These are phyloP conservation scores for Colletotrichum graminicola DNA, from an alignment of 2,329 filamentous ascomycete genomes.

Conservation along the genomic window DNA sequence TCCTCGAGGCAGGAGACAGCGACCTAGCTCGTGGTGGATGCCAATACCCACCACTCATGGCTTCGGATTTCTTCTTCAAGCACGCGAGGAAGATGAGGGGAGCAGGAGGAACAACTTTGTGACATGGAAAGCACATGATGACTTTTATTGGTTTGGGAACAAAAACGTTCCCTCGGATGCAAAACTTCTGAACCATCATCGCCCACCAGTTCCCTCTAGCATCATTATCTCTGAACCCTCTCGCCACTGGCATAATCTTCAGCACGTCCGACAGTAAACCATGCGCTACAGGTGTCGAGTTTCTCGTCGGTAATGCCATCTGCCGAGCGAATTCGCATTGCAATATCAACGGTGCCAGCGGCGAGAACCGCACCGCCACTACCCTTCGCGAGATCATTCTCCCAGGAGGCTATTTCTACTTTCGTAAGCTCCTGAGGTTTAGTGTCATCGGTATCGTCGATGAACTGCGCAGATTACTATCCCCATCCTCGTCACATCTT, in stretches of 20 bases:
- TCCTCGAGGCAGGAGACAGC: constrained; percentile 67
- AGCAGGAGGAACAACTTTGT: constrained; percentile 62
- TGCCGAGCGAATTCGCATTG: constrained; percentile 42
- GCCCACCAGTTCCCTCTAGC: constrained; percentile 30
- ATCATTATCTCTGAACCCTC: constrained; percentile 25
- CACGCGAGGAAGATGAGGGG: constrained; percentile 56
- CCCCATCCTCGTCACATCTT: constrained; percentile 54
- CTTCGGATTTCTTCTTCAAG: constrained; percentile 74
- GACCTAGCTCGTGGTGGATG: constrained; percentile 8
- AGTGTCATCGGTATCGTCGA: constrained; percentile 61
- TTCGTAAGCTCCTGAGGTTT: constrained; percentile 64
- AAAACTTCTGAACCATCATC: constrained; percentile 15
- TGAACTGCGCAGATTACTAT: constrained; percentile 60
- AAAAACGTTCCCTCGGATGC: constrained; percentile 14
- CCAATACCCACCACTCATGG: constrained; percentile 47
- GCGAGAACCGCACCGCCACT: constrained; percentile 42
- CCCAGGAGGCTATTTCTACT: constrained; percentile 63
- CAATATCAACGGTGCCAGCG: constrained; percentile 42
- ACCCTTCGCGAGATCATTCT: constrained; percentile 61
- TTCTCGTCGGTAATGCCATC: constrained; percentile 42
- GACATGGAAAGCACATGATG: constrained; percentile 8
- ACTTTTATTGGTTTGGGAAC: constrained; percentile 15
- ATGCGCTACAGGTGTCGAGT: constrained; percentile 28
- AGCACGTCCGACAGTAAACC: not conserved
- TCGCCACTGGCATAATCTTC: constrained; percentile 40